Conservation (phyloP, 306 rosid species). For the Potentilla sterilis region DNA sequence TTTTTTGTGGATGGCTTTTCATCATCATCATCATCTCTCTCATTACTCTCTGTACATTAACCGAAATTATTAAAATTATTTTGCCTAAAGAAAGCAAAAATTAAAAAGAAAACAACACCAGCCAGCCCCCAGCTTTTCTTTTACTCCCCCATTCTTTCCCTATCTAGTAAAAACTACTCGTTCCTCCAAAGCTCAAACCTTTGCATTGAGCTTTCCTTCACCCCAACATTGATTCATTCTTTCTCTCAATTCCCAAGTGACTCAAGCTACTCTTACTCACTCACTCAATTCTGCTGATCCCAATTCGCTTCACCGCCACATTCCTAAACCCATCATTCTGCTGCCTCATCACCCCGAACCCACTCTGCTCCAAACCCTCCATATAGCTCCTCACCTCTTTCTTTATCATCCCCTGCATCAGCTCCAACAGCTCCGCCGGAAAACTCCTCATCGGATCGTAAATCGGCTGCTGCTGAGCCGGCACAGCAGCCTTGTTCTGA, state of each 20-base stretch:
- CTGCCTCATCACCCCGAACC: conserved; percentile 39
- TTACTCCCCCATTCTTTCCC: conserved; percentile 1
- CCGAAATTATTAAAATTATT: conserved; percentile 54
- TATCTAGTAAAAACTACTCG: neutral
- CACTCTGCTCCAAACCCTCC: conserved; percentile 67
- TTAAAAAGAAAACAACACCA: conserved; percentile 4
- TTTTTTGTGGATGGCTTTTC: conserved; percentile 1
- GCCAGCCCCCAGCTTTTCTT: neutral
- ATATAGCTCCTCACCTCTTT: conserved; percentile 85
- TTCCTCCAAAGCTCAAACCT: neutral
- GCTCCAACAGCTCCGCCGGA: conserved; percentile 52
- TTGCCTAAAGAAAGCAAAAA: conserved; percentile 18
- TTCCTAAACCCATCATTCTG: conserved; percentile 54
- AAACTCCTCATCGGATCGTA: neutral
- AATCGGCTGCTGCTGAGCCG: conserved; percentile 1
- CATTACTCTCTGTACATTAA: conserved; percentile 57
- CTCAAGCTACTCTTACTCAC: neutral
- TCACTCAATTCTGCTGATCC: conserved; percentile 61
- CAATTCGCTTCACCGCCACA: conserved; percentile 55
- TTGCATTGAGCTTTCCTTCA: neutral
- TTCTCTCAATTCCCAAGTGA: too few species aligned
- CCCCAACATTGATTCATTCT: neutral
- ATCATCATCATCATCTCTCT: conserved; percentile 14
- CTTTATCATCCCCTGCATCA: conserved; percentile 96
- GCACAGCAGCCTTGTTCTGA: neutral